These are phyloP conservation scores for Thelonectria blattea DNA, from an alignment of 2,329 filamentous ascomycete species.

Conservation along the genomic window DNA sequence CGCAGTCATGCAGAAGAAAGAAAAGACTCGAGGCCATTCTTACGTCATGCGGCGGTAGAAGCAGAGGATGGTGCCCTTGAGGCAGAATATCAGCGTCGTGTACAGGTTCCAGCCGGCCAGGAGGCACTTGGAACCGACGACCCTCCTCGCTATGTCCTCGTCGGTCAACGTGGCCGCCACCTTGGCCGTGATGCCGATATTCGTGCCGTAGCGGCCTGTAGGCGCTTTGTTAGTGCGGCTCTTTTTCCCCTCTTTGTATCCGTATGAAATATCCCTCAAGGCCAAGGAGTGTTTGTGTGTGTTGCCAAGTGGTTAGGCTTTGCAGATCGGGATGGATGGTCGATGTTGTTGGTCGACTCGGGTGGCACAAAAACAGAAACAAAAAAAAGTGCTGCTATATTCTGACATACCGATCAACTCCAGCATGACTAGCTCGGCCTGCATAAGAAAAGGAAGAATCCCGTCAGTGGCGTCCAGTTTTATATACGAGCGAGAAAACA, in stretches of 20 bases:
- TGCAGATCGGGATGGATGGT: not conserved
- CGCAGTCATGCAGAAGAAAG: not conserved
- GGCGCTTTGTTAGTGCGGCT: conserved; percentile 14
- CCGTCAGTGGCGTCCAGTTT: conserved; percentile 3
- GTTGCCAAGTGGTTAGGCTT: not conserved
- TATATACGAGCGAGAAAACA: not conserved
- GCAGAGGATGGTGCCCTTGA: conserved; percentile 52
- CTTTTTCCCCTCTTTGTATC: not conserved
- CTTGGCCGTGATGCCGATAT: conserved; percentile 44
- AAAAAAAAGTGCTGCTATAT: not conserved
- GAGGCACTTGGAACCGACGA: conserved; percentile 44
- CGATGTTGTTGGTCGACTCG: conserved; percentile 1
- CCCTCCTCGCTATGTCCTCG: conserved; percentile 37
- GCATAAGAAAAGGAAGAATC: not conserved
- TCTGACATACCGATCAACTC: conserved; percentile 41
- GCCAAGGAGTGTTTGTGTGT: not conserved
- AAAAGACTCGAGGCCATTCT: conserved; percentile 13
- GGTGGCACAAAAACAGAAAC: not conserved
- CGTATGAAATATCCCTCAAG: no score
- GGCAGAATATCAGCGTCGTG: conserved; percentile 49
- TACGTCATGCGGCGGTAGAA: conserved; percentile 52
- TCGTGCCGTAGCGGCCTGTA: conserved; percentile 47
- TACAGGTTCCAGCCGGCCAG: conserved; percentile 50
- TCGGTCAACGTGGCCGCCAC: conserved; percentile 40
- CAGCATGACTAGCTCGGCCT: conserved; percentile 41